Evolutionary conservation across 148 eudicot genomes (phyloP).

Genomic region (Diospyros kaki): DNA sequence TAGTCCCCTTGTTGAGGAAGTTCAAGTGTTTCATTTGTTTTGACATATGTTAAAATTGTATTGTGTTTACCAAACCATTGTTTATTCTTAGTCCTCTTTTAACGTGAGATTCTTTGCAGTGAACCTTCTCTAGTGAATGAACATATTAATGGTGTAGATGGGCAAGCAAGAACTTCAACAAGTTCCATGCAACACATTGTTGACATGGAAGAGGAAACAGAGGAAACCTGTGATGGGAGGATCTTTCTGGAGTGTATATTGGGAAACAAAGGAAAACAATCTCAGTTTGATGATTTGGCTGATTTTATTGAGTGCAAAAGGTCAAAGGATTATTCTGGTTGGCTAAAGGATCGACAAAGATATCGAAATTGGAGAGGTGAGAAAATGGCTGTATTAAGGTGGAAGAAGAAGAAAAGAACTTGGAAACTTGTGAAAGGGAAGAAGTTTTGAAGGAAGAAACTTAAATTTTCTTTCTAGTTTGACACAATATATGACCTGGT

Average conservation of each 20-base stretch:
- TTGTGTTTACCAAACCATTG: neutral
- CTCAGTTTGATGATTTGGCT: constrained; percentile 48
- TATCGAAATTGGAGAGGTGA: constrained; percentile 34
- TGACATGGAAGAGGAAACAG: constrained; percentile 32
- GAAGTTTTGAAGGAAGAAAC: neutral
- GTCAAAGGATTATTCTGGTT: constrained; percentile 56
- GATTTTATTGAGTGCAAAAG: constrained; percentile 63
- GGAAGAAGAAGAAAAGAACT: constrained; percentile 44
- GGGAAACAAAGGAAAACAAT: neutral
- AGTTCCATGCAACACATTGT: constrained; percentile 12
- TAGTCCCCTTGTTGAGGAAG: neutral
- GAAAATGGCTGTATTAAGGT: constrained; percentile 29
- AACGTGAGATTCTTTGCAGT: constrained; percentile 12
- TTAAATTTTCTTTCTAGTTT: constrained; percentile 2
- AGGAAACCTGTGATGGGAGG: constrained; percentile 49
- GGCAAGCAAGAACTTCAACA: constrained; percentile 14
- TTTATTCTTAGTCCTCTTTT: neutral
- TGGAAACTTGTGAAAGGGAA: constrained; percentile 29
- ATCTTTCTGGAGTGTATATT: constrained; percentile 32
- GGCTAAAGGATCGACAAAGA: constrained; percentile 37
- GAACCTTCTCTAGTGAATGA: constrained; percentile 11
- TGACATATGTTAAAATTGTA: neutral
- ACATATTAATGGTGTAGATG: constrained; percentile 8
- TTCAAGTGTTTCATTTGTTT: neutral
- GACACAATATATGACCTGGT: neutral